Percentiles rank a stretch among this genome's conserved stretches.
Conservation (phyloP, 192 early-diverging fungal genomes). For the Rhizoclosmatium sp. region DNA sequence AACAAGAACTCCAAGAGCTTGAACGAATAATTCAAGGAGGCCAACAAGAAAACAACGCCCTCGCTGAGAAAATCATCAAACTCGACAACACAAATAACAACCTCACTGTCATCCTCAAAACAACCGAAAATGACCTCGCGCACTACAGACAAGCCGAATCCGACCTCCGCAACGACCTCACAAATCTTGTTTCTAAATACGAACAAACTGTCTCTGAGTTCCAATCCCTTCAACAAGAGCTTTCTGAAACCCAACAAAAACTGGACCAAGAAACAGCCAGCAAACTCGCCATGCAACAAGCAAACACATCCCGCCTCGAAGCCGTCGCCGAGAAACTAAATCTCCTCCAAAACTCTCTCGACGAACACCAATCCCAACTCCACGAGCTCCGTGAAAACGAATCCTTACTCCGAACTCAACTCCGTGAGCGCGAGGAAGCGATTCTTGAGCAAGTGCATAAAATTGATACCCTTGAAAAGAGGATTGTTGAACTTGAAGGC, state of each 20-base stretch:
- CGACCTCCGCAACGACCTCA: constrained; percentile 25
- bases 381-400: constrained; percentile 48
- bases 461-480: constrained; percentile 36
- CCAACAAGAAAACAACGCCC: constrained; percentile 43
- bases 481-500: constrained; percentile 31
- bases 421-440: constrained; percentile 51
- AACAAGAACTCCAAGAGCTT: not conserved
- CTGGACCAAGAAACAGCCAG: constrained; percentile 42
- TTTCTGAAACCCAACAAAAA: constrained; percentile 35
- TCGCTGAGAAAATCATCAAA: constrained; percentile 17
- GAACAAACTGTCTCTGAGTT: constrained; percentile 18
- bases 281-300: constrained; percentile 43
- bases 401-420: constrained; percentile 22
- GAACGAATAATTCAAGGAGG: constrained; percentile 26
- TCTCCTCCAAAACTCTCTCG: constrained; percentile 49
- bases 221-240: constrained; percentile 23
- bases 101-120: constrained; percentile 13
- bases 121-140: constrained; percentile 24
- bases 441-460: constrained; percentile 39
- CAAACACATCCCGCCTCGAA: constrained; percentile 53
- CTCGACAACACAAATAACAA: constrained; percentile 24
- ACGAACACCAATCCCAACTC: constrained; percentile 56
- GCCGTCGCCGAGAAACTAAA: constrained; percentile 54
- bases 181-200: constrained; percentile 28
- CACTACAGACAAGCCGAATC: constrained; percentile 17